phyloP scores from a whole-genome alignment of 2,329 filamentous ascomycete species.

The Sarocladium oryzae region DNA sequence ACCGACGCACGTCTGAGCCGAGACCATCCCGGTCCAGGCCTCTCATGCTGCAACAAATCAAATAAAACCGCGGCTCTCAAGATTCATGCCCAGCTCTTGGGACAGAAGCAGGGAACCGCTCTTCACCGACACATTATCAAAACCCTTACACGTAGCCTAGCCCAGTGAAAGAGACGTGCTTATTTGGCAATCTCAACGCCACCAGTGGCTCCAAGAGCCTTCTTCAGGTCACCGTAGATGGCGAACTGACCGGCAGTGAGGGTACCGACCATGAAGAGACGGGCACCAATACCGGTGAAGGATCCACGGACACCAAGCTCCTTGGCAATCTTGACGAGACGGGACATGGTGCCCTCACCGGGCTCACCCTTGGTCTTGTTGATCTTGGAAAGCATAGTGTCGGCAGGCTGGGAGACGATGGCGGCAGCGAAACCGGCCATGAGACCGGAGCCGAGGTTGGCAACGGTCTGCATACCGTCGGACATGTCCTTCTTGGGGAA shows the following conservation, averaged over 20 bases:
- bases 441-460: conserved; percentile 62
- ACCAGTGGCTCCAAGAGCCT: conserved; percentile 62
- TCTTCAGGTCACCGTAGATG: conserved; percentile 76
- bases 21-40: conserved; percentile 4
- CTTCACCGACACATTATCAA: neutral
- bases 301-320: conserved; percentile 76
- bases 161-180: neutral
- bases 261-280: conserved; percentile 58
- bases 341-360: conserved; percentile 74
- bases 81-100: conserved; percentile 8
- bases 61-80: neutral
- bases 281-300: conserved; percentile 75
- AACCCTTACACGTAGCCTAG: neutral
- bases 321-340: conserved; percentile 81
- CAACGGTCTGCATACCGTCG: conserved; percentile 63
- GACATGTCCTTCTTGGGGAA: conserved; percentile 68
- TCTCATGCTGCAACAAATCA: conserved; percentile 9
- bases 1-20: neutral
- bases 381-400: conserved; percentile 93
- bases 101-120: neutral
- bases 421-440: conserved; percentile 72
- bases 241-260: conserved; percentile 78
- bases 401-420: conserved; percentile 80
- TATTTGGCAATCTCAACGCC: conserved; percentile 45
- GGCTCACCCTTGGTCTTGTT: conserved; percentile 89